Base-by-base conservation (phyloP, 1,284 basidiomycete species). In the Boletus mariae region DNA sequence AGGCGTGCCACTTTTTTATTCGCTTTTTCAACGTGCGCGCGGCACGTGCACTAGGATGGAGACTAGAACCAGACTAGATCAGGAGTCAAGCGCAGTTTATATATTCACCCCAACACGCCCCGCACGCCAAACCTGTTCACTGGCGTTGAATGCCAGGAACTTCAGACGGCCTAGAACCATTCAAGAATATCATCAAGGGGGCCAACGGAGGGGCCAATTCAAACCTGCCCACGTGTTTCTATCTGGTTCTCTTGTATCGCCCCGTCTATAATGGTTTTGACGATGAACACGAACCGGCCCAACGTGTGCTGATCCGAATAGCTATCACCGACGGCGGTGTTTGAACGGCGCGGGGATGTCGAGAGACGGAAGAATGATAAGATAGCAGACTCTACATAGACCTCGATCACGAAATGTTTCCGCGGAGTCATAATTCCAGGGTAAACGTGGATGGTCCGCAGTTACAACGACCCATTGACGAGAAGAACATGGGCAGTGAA, bases 341-440 rank as follows among this genome's bases (percentile, higher is more conserved):
- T 29, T 38, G 37, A 15, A 47, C 46, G 35, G 46, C 46, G 46
- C 35, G 35, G 38, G 17, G 20, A 41, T 13, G n/a, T 38, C n/a
- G 35, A 35, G 32, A 15, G 34, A 34, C 35, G 35, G 35, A 26
- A 23, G 25, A 37, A 37, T 11, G 25, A 35, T 45, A 37, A 31
- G 47, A 66, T 68, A 64, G 45, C 52, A 55, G 34, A 47, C 57
- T 60, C 51, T 32, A 35, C 41, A 50, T 56, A 51, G 43, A 29
- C 51, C 48, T 61, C 48, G 53, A 67, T 61, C 65, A 41, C 45
- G 34, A 23, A 13, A 48, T 47, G 44, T 49, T 49, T 64, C 63
- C 66, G 66, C 64, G 66, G 66, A 54, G 54, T 57, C 49, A 20
- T 20, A 20, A 13, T n/a, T 20, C 38, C 38, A 41, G 38, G 37